Percentiles rank a stretch among this genome's conserved stretches.
phyloP scores from a whole-genome alignment of 345 rosid genomes.

The Cardamine occulta region DNA sequence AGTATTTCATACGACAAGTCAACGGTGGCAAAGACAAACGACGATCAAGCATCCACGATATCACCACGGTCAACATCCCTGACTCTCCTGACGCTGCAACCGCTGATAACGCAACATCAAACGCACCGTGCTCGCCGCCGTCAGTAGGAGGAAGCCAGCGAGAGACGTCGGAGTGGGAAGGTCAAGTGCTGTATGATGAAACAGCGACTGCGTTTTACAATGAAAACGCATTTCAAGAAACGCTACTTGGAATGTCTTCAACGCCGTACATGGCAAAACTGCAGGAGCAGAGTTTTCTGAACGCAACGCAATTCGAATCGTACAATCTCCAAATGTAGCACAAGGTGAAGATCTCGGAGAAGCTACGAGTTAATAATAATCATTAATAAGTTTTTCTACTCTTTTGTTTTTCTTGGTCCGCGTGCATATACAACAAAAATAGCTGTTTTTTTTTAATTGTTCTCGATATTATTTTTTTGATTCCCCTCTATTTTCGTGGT shows the following conservation, averaged over 20 bases:
- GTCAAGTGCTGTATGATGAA: slow-evolving; percentile 42
- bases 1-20: slow-evolving; percentile 89
- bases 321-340: slow-evolving; percentile 53
- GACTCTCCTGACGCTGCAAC: slow-evolving; percentile 52
- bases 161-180: slow-evolving; percentile 37
- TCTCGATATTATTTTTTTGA: slow-evolving; percentile 2
- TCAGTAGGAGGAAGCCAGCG: slow-evolving; percentile 48
- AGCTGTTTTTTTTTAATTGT: neutral
- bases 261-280: slow-evolving; percentile 55
- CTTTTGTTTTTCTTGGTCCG: slow-evolving; percentile 27
- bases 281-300: slow-evolving; percentile 65
- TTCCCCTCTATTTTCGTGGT: slow-evolving; percentile 28
- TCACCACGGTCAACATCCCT: slow-evolving; percentile 74
- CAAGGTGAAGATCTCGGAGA: slow-evolving; percentile 37
- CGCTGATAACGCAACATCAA: slow-evolving; percentile 46
- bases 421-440: slow-evolving; percentile 36
- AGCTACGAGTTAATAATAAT: slow-evolving; percentile 28
- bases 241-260: slow-evolving; percentile 57
- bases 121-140: slow-evolving; percentile 48
- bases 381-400: slow-evolving; percentile 16
- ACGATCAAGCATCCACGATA: slow-evolving; percentile 96
- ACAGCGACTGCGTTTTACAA: slow-evolving; percentile 46
- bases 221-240: slow-evolving; percentile 48
- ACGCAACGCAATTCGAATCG: slow-evolving; percentile 63
- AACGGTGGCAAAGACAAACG: slow-evolving; percentile 95